Evolutionary conservation across 371 early-diverging fungal species (phyloP).

Genomic region (Sporodiniella umbellata): DNA sequence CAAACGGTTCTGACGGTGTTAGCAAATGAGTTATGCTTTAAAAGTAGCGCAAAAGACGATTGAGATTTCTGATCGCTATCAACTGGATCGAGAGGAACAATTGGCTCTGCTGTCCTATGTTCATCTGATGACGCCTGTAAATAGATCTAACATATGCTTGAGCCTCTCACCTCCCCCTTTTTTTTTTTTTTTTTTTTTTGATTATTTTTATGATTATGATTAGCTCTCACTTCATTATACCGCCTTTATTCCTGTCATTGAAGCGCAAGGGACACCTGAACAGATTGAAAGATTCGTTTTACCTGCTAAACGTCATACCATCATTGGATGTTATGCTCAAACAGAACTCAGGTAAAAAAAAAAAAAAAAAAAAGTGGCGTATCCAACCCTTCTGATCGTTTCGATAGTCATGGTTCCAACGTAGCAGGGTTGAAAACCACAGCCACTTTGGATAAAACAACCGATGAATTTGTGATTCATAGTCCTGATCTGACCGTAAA

Average conservation of each 20-base stretch:
- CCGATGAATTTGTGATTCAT: slow-evolving; percentile 83
- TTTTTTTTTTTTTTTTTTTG: too few species aligned
- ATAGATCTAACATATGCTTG: too few species aligned
- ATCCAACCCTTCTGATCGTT: neutral
- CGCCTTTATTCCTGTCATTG: slow-evolving; percentile 73
- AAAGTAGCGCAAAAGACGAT: slow-evolving; percentile 26
- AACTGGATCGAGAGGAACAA: slow-evolving; percentile 25
- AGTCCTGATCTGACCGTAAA: slow-evolving; percentile 67
- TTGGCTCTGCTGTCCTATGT: slow-evolving; percentile 22
- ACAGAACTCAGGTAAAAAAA: slow-evolving; percentile 67
- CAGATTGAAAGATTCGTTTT: slow-evolving; percentile 67
- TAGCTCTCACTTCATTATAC: slow-evolving; percentile 49
- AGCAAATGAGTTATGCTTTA: slow-evolving; percentile 36
- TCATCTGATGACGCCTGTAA: slow-evolving; percentile 47
- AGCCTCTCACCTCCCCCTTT: too few species aligned
- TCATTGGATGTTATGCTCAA: slow-evolving; percentile 86
- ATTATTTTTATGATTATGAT: too few species aligned
- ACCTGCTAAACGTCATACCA: slow-evolving; percentile 66
- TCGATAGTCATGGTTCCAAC: slow-evolving; percentile 63
- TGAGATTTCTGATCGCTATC: slow-evolving; percentile 42
- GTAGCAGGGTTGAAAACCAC: slow-evolving; percentile 83
- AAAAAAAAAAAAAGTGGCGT: neutral
- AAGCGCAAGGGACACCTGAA: slow-evolving; percentile 68
- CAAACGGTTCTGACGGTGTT: too few species aligned
- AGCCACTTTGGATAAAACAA: slow-evolving; percentile 71